These are phyloP conservation scores for Taiozyma sp. DNA, from an alignment of 1,139 yeast species.

Conservation along the genomic window DNA sequence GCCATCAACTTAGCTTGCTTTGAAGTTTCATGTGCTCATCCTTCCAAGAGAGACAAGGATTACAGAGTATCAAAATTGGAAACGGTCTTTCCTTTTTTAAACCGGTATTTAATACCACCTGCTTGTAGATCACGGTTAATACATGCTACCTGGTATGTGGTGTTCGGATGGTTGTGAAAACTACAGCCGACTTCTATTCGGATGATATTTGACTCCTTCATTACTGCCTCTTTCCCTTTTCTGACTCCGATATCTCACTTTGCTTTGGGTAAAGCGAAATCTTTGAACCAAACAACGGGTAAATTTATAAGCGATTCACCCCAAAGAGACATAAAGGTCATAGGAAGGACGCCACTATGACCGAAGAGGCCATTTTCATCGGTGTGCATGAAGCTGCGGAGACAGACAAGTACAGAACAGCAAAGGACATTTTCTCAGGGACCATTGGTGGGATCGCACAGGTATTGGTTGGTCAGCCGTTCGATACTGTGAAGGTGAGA, in stretches of 20 bases:
- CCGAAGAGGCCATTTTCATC: slow-evolving; percentile 20
- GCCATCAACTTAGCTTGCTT: too few relatives aligned
- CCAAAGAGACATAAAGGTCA: background rate
- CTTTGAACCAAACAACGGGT: too few relatives aligned
- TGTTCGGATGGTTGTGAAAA: background rate
- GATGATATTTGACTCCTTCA: too few relatives aligned
- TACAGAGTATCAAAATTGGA: too few relatives aligned
- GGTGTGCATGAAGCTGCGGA: slow-evolving; percentile 14
- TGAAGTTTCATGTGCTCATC: too few relatives aligned
- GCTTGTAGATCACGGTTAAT: background rate
- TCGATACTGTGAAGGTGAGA: slow-evolving; percentile 90
- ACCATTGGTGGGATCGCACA: slow-evolving; percentile 94
- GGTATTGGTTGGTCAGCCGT: slow-evolving; percentile 94
- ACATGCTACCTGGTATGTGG: background rate
- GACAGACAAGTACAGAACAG: slow-evolving; percentile 42
- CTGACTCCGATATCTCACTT: too few relatives aligned
- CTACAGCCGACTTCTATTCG: background rate
- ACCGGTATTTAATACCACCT: background rate
- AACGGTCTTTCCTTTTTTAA: too few relatives aligned
- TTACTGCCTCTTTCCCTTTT: too few relatives aligned
- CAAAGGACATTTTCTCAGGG: slow-evolving; percentile 83
- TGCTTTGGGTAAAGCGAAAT: too few relatives aligned
- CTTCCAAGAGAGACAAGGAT: too few relatives aligned
- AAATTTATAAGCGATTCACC: background rate
- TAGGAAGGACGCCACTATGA: slow-evolving; percentile 10